These are phyloP conservation scores for Nepenthes mirabilis DNA, from an alignment of 148 eudicot species.

Conservation along the genomic window DNA sequence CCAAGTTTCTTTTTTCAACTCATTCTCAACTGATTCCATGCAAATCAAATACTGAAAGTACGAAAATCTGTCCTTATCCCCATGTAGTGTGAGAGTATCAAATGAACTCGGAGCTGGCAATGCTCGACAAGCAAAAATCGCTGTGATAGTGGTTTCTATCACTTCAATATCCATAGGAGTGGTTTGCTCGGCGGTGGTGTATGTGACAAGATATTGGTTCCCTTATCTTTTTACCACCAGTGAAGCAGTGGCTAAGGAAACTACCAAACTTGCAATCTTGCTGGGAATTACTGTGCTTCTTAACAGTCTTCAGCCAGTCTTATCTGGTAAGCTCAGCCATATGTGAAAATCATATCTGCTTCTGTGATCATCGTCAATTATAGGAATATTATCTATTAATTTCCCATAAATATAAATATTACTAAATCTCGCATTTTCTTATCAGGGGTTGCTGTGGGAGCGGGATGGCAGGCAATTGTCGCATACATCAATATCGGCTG, in stretches of 20 bases:
- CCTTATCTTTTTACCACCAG: slow-evolving; percentile 62
- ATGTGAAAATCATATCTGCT: too few species aligned
- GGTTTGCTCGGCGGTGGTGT: slow-evolving; percentile 26
- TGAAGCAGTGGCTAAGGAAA: slow-evolving; percentile 50
- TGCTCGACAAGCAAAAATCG: slow-evolving; percentile 43
- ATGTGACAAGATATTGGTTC: slow-evolving; percentile 46
- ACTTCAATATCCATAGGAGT: slow-evolving; percentile 55
- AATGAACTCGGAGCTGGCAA: slow-evolving; percentile 71
- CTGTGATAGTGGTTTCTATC: slow-evolving; percentile 50
- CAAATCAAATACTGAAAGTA: not conserved
- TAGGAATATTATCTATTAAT: not conserved
- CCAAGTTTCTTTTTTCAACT: not conserved
- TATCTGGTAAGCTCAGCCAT: slow-evolving; percentile 29
- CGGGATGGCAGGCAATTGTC: slow-evolving; percentile 76
- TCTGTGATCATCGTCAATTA: too few species aligned
- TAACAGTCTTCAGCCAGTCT: slow-evolving; percentile 61
- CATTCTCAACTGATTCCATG: not conserved
- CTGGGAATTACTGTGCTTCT: slow-evolving; percentile 45
- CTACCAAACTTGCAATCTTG: slow-evolving; percentile 39
- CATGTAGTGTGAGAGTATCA: slow-evolving; percentile 61
- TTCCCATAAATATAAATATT: not conserved
- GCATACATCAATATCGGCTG: slow-evolving; percentile 74
- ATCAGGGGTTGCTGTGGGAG: slow-evolving; percentile 83
- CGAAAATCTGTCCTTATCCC: not conserved
- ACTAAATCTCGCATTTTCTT: not conserved